Percentiles rank a stretch among this genome's conserved stretches.
phyloP scores from a whole-genome alignment of 1,139 yeast genomes.

The Suhomyces panamericanus region DNA sequence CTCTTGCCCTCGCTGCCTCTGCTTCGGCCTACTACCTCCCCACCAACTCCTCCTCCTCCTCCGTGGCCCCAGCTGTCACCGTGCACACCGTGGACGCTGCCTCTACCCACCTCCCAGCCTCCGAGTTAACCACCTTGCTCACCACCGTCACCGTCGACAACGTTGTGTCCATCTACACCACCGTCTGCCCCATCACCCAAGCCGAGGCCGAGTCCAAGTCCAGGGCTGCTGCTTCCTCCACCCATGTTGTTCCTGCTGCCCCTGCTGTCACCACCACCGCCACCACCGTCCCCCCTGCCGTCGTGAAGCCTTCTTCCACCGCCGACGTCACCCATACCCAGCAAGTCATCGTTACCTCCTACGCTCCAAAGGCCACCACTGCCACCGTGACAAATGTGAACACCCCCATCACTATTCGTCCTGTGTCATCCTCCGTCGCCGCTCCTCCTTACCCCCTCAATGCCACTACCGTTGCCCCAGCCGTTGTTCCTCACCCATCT shows the following conservation, averaged over 20 bases:
- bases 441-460: conserved; percentile 5
- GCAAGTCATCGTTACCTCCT: conserved; percentile 7
- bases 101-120: conserved; percentile 13
- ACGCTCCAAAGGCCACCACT: conserved; percentile 2
- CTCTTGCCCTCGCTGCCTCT: conserved; percentile 16
- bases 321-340: conserved; percentile 8
- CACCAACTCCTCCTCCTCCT: conserved; percentile 7
- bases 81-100: background rate
- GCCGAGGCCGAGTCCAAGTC: conserved; percentile 11
- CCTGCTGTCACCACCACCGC: conserved; percentile 4
- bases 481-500: background rate
- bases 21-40: conserved; percentile 11
- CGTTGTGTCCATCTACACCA: conserved; percentile 21
- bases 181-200: conserved; percentile 22
- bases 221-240: conserved; percentile 13
- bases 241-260: conserved; percentile 7
- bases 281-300: background rate
- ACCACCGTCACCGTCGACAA: conserved; percentile 19
- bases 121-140: conserved; percentile 13
- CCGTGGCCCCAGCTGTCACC: conserved; percentile 5
- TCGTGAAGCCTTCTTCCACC: conserved; percentile 1
- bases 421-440: conserved; percentile 12
- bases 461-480: conserved; percentile 3
- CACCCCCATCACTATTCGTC: conserved; percentile 14
- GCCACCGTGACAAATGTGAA: background rate